These are phyloP conservation scores for Neurospora cerealis DNA, from an alignment of 495 filamentous ascomycete species.

Conservation along the genomic window DNA sequence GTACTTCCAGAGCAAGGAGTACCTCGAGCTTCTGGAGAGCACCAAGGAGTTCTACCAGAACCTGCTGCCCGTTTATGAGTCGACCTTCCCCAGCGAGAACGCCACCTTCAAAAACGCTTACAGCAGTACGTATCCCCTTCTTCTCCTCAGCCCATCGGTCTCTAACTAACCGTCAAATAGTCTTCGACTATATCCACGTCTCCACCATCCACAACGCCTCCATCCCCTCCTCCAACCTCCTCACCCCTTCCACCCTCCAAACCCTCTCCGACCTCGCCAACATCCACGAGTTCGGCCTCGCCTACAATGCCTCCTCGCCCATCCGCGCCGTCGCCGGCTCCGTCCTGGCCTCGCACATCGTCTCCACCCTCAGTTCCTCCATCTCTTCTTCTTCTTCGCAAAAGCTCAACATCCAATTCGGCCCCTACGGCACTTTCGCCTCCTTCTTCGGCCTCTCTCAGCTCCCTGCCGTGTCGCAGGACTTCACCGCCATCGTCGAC, in stretches of 20 bases:
- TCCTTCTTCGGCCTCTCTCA: conserved; percentile 64
- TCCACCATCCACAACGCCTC: conserved; percentile 59
- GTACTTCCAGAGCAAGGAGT: conserved; percentile 56
- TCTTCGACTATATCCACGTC: conserved; percentile 71
- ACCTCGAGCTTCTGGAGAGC: conserved; percentile 35
- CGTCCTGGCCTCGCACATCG: conserved; percentile 54
- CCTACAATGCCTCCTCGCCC: conserved; percentile 35
- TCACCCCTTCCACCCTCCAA: conserved; percentile 40
- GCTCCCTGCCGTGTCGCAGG: conserved; percentile 40
- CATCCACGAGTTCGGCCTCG: conserved; percentile 56
- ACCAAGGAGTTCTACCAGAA: conserved; percentile 57
- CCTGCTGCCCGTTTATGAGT: conserved; percentile 51
- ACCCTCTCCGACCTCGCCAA: conserved; percentile 58
- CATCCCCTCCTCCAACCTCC: conserved; percentile 37
- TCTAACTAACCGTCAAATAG: conserved; percentile 28
- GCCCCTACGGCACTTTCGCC: conserved; percentile 59
- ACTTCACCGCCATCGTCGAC: conserved; percentile 62
- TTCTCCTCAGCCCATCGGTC: not conserved
- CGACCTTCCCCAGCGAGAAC: conserved; percentile 40
- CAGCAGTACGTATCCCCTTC: conserved; percentile 29
- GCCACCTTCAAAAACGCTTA: conserved; percentile 66
- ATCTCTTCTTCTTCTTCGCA: conserved; percentile 31
- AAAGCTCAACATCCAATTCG: conserved; percentile 60
- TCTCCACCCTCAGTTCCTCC: conserved; percentile 51
- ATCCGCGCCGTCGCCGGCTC: conserved; percentile 44